Percentiles rank a stretch among this genome's conserved stretches.
Evolutionary conservation across 2,329 filamentous ascomycete species (phyloP).

Genomic region (Berkeleyomyces rouxiae): DNA sequence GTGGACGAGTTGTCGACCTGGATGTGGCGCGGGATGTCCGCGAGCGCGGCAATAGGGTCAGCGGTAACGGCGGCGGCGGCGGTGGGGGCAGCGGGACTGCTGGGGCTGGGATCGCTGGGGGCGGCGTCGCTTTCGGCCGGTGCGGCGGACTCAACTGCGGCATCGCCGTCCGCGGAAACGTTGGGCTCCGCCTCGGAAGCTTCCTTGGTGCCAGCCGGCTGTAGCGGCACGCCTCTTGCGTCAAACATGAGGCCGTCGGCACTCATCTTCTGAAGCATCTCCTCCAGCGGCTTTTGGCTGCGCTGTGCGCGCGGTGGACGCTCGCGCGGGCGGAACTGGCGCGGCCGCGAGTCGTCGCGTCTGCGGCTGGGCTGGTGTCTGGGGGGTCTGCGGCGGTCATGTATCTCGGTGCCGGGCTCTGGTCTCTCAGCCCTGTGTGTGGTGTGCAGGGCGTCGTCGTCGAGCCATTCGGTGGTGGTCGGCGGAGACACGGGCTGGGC

Average conservation of each 20-base stretch:
- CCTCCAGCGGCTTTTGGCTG: not conserved
- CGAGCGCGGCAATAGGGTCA: slow-evolving; percentile 3
- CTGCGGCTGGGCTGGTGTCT: not conserved
- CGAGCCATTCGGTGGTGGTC: not conserved
- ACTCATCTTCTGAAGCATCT: slow-evolving; percentile 3
- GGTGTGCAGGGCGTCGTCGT: not conserved
- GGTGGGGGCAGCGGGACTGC: not conserved
- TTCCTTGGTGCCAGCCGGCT: not conserved
- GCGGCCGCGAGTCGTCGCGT: not conserved
- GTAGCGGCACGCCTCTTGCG: not conserved
- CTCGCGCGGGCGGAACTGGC: not conserved
- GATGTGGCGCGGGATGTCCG: not conserved
- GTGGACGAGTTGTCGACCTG: not conserved
- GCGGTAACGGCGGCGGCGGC: not conserved
- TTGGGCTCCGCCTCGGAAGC: not conserved
- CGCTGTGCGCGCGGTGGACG: not conserved
- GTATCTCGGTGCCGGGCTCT: too few relatives aligned
- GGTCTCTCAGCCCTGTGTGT: not conserved
- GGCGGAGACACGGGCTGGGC: not conserved
- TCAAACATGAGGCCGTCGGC: slow-evolving; percentile 11
- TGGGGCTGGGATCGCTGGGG: not conserved
- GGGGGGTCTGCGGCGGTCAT: too few relatives aligned
- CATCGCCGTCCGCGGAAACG: not conserved
- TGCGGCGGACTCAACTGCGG: not conserved
- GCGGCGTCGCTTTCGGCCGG: too few relatives aligned